Evolutionary conservation across 148 eudicot genomes (phyloP).

Genomic region (Cornus kousa): DNA sequence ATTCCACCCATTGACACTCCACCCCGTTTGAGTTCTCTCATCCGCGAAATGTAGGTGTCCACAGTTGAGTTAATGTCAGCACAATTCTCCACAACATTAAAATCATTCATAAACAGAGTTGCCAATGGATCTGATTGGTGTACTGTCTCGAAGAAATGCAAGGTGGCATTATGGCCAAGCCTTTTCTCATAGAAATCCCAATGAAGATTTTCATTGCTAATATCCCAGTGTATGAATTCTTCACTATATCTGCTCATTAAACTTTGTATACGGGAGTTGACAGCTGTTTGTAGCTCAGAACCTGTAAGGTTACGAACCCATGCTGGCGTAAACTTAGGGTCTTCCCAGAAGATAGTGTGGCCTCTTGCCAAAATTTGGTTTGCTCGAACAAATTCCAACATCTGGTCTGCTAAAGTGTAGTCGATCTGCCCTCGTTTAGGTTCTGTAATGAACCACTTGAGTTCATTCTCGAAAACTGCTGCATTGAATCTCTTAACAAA

Average conservation of each 20-base stretch:
- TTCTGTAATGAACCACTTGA: constrained; percentile 78
- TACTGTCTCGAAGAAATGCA: constrained; percentile 47
- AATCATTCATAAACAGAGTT: constrained; percentile 67
- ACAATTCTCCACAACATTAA: constrained; percentile 75
- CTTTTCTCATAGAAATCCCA: constrained; percentile 61
- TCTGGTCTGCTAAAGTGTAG: constrained; percentile 61
- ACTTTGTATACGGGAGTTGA: constrained; percentile 47
- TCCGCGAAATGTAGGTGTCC: constrained; percentile 45
- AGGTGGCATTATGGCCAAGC: constrained; percentile 57
- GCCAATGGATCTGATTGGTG: constrained; percentile 60
- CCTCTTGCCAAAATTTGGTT: constrained; percentile 61
- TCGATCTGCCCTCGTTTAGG: constrained; percentile 42
- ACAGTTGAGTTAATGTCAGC: constrained; percentile 50
- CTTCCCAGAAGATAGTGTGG: constrained; percentile 88
- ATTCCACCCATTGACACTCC: constrained; percentile 57
- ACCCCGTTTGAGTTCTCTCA: constrained; percentile 46
- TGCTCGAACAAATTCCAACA: constrained; percentile 60
- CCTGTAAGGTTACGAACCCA: constrained; percentile 57
- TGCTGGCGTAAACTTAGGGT: constrained; percentile 42
- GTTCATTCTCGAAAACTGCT: constrained; percentile 80
- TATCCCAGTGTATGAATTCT: constrained; percentile 81
- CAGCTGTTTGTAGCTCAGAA: constrained; percentile 39
- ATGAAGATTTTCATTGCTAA: constrained; percentile 73
- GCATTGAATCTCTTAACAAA: constrained; percentile 67
- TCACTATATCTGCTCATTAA: constrained; percentile 48